Base-by-base conservation (phyloP, 139 green algal genomes). In the Spirogloea muscicola region DNA sequence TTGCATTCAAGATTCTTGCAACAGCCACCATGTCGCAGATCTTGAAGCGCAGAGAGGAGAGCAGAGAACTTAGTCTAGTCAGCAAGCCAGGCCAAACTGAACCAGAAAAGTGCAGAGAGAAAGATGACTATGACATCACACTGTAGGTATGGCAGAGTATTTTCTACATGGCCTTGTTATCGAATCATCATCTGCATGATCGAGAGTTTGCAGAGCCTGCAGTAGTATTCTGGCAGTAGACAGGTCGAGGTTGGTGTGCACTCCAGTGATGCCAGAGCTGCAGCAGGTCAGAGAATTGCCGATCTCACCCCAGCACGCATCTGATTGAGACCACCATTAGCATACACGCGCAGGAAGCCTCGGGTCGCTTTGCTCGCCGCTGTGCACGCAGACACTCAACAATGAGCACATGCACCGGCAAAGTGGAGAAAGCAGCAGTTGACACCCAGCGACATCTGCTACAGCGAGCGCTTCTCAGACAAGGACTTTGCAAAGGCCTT, bases 21-120 rank as follows among this genome's bases (percentile, higher is more conserved):
- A 79, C 70, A 4, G 70, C 70, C 70, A 79, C 70, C 70, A 79
- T 79, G 48, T 79, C 70, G 39, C 70, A 79, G 18, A 79, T 79
- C 70, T 79, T 58, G 0, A 60, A 51, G 13, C 43, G 43, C 10
- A 25, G 43, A 16, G 43, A 51, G 13, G 43, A 10, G 16, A 51
- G 10, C 43, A 51, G 13, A 51, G 43, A 51, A 16, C 16, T 16
- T 10, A 10, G 16, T 16, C 43, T 16, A 51, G 13, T 51, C 43
- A 10, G 43, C 13, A 10, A 10, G 10, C 13, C 16, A 10, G 10
- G 43, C 13, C 16, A 16, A 51, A 10, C 10, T 51, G 13, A 10
- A 10, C 43, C 16, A 16, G 16, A 16, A 51, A 10, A 16, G 16
- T 10, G 10, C 43, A 25, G 16, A 51, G 43, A 51, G 43, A 51